Evolutionary conservation across 164 flowering plant species (phyloP), one percentile per base, ranked within the genome.

Genomic region (Litsea cubeba): DNA sequence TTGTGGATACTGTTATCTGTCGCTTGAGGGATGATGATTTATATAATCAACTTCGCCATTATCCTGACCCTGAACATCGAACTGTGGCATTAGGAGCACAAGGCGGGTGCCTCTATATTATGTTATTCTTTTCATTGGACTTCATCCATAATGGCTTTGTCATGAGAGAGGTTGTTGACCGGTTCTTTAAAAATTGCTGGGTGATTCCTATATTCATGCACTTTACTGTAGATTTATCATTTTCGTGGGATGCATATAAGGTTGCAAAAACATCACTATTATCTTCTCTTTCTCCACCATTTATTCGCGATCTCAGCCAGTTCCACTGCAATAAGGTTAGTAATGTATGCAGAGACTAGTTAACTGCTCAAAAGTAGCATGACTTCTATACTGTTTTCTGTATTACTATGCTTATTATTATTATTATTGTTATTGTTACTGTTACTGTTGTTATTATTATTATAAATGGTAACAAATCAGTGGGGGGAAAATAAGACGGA

Each of bases 121-220:
- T 80, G 71, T 57, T 80, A 65, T 75, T 77, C 58, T 80, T 77
- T 77, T 71, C 73, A 2, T 73, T 76, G 35, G 73, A 77, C 50
- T 15, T 71, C 65, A 71, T 80, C 18, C 78, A 80, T 23, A 72
- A 80, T 77, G 77, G 58, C 7, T n/a, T 77, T 69, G 75, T 69
- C 69, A 80, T 80, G 82, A 73, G 73, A 68, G 82, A 77, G 68
- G 74, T 80, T 72, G 78, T 80, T 68, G 82, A 77, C 49, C 71
- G 78, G 50, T 77, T 80, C 73, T 80, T 77, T 58, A 77, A 72
- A 71, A 78, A 80, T 72, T 35, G 72, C 30, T 77, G 77, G 78
- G 78, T 80, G 28, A 76, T 77, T 50, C 78, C 80, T 4, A 46
- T 80, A 46, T 77, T 51, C 72, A 71, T 80, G 82, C 65, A 80